phyloP scores from a whole-genome alignment of 495 filamentous ascomycete genomes.

The Trichoderma orchidacearum region DNA sequence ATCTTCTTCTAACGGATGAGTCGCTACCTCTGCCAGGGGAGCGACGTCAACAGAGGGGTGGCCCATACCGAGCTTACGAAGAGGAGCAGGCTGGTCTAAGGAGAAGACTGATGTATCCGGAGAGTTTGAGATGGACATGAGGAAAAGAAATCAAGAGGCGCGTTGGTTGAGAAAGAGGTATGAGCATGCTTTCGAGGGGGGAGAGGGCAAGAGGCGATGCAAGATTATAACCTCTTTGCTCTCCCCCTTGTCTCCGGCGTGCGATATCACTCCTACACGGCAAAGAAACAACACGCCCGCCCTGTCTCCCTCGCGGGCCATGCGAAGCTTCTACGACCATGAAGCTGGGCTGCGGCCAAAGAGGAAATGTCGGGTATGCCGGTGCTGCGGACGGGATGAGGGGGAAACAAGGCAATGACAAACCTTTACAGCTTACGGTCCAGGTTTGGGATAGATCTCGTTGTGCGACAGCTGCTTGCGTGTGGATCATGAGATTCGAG shows the following conservation, averaged over 20 bases:
- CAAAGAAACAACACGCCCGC: neutral
- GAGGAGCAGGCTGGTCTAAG: neutral
- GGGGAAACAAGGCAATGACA: neutral
- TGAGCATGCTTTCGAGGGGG: neutral
- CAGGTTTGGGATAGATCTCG: neutral
- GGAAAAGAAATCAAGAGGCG: neutral
- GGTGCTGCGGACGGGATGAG: neutral
- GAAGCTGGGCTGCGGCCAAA: neutral
- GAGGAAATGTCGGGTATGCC: neutral
- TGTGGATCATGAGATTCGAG: neutral
- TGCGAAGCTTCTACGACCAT: neutral
- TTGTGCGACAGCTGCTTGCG: neutral
- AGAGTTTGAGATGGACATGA: neutral
- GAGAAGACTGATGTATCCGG: neutral
- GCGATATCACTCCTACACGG: neutral
- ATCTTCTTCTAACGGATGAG: neutral
- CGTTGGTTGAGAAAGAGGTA: neutral
- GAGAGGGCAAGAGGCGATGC: neutral
- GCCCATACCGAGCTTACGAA: neutral
- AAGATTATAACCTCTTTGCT: neutral
- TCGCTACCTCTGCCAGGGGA: neutral
- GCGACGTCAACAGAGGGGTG: neutral
- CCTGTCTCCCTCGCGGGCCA: neutral
- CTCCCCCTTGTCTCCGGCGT: neutral
- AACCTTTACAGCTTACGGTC: neutral